phyloP scores from a whole-genome alignment of 768 basidiomycete species.

The Leccinum truebloodii region DNA sequence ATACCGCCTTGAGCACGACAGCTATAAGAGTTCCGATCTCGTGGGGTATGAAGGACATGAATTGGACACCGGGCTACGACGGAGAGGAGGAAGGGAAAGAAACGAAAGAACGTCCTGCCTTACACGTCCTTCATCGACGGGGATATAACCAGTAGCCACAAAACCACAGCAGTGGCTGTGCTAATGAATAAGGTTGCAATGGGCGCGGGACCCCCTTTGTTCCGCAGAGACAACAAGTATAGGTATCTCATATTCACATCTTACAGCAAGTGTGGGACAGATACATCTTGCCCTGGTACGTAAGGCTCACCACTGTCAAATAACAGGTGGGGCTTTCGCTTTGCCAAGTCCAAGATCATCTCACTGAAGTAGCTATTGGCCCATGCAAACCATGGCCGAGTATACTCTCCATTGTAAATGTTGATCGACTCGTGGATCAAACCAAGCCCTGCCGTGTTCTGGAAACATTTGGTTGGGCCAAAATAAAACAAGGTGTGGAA shows the following conservation, averaged over 20 bases:
- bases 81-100: conserved; percentile 5
- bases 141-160: conserved; percentile 1
- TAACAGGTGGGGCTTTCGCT: conserved; percentile 69
- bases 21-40: conserved; percentile 93
- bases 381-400: conserved; percentile 81
- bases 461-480: conserved; percentile 4
- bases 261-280: background rate
- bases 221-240: background rate
- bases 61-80: conserved; percentile 10
- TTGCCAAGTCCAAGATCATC: conserved; percentile 76
- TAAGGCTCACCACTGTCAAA: conserved; percentile 58
- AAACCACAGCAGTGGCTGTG: conserved; percentile 26
- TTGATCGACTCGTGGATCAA: conserved; percentile 75
- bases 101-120: conserved; percentile 18
- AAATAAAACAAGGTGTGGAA: background rate
- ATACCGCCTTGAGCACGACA: conserved; percentile 90
- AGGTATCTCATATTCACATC: background rate
- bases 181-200: background rate
- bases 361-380: conserved; percentile 83
- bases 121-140: conserved; percentile 17
- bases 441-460: conserved; percentile 78
- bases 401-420: conserved; percentile 62
- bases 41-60: conserved; percentile 61
- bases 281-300: conserved; percentile 42
- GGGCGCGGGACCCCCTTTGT: background rate